These are phyloP conservation scores for Yamadazyma ubonensis DNA, from an alignment of 805 yeast genomes.

Conservation along the genomic window DNA sequence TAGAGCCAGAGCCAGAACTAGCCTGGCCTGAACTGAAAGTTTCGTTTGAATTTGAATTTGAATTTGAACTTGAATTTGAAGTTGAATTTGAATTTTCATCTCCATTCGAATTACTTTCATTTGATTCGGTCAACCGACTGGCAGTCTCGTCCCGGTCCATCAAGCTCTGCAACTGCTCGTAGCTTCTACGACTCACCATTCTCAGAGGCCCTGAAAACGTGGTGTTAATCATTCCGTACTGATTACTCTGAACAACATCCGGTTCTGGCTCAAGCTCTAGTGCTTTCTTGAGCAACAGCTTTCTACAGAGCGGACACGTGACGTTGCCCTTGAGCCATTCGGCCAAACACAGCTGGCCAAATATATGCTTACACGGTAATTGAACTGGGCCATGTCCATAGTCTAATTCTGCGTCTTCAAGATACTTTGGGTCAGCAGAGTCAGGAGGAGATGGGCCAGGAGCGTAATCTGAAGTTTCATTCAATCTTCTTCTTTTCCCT, in stretches of 20 bases:
- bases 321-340: slow-evolving; percentile 78
- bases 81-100: too few species aligned
- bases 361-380: slow-evolving; percentile 83
- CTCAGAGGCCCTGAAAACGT: slow-evolving; percentile 7
- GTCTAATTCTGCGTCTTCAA: slow-evolving; percentile 17
- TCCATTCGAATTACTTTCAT: too few species aligned
- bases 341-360: slow-evolving; percentile 80
- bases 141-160: neutral
- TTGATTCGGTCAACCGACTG: neutral
- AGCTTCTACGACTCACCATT: slow-evolving; percentile 11
- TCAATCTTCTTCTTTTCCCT: slow-evolving; percentile 24
- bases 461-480: slow-evolving; percentile 7
- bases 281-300: slow-evolving; percentile 22
- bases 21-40: too few species aligned
- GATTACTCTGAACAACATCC: too few species aligned
- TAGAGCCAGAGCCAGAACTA: neutral
- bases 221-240: slow-evolving; percentile 4
- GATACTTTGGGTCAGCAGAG: slow-evolving; percentile 12
- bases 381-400: slow-evolving; percentile 60
- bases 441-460: neutral
- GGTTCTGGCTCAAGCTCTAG: too few species aligned
- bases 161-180: slow-evolving; percentile 5
- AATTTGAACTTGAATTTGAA: too few species aligned
- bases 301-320: slow-evolving; percentile 87
- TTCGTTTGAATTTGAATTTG: too few species aligned